Evolutionary conservation across 805 yeast species (phyloP), one percentile per base, ranked within the genome.

Genomic region (Candida ficus): DNA sequence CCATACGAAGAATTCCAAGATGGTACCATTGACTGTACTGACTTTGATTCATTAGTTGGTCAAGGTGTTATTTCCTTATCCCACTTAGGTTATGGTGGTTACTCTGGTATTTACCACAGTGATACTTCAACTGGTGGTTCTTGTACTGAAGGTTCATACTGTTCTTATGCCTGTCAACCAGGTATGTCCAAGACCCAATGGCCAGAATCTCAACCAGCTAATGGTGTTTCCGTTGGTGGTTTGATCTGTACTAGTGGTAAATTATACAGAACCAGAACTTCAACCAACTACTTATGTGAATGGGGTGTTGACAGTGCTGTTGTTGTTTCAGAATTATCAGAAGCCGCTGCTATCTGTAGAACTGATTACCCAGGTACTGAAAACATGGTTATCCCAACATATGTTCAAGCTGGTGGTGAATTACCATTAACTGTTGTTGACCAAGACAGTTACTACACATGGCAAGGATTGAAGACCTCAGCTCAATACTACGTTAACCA

Each of bases 341-440:
- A 83, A 46, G 74, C 73, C 41, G 89, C 91, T 56, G 91, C 98
- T 43, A 69, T 93, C 57, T 93, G 99, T 76, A 85, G 97, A 74
- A 91, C 99, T 49, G 99, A 91, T 67, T 91, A 91, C 78, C 99
- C 99, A 60, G 99, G 99, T 72, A 83, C 96, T 53, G 99, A 91
- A 75, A 89, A 89, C 78, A 93, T 91, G 98, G 91, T 81, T 54
- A 75, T 93, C 47, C 98, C 99, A 63, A 90, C 97, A 45, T 68
- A 76, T 49, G 83, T 90, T 38, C 63, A 63, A 28, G 83, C 83
- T 42, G 96, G 95, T 56, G 57, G 68, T 31, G 49, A 71, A 29
- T 64, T 73, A 58, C 83, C 83, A 45, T 70, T 89, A 53, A 73
- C 95, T 39, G 95, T 83, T 52, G 96, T 90, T 49, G 76, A 89